Evolutionary conservation across 1,284 basidiomycete species (phyloP).

Genomic region (Cutaneotrichosporon curvatum): DNA sequence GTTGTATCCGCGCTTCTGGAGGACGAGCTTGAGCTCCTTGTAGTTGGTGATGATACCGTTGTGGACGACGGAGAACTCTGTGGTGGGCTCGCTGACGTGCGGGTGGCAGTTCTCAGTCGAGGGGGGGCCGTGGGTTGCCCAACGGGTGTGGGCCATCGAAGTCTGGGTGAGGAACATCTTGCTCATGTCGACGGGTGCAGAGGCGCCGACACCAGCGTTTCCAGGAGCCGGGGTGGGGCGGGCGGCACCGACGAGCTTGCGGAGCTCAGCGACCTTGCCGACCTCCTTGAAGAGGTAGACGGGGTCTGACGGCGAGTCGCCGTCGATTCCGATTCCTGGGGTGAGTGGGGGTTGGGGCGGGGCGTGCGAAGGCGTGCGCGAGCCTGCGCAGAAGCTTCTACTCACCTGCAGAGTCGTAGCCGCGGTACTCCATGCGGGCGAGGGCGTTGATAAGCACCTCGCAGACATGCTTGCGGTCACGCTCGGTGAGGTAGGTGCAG

Average conservation of each 20-base stretch:
- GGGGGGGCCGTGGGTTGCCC: constrained; percentile 98
- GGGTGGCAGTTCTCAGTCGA: constrained; percentile 91
- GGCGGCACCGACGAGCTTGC: constrained; percentile 80
- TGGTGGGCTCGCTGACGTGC: constrained; percentile 69
- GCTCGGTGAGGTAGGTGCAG: constrained; percentile 87
- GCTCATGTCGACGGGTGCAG: constrained; percentile 59
- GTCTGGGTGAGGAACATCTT: constrained; percentile 83
- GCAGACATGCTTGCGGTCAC: constrained; percentile 87
- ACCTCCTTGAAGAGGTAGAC: constrained; percentile 94
- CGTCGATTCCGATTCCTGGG: constrained; percentile 83
- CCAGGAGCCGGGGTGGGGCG: constrained; percentile 26
- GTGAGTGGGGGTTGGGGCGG: background rate
- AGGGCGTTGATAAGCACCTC: constrained; percentile 90
- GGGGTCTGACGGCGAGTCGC: constrained; percentile 63
- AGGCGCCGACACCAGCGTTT: constrained; percentile 12
- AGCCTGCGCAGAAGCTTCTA: background rate
- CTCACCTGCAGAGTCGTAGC: constrained; percentile 84
- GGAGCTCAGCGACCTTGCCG: constrained; percentile 91
- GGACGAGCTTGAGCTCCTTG: constrained; percentile 79
- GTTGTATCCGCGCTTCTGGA: constrained; percentile 90
- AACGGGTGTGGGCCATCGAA: constrained; percentile 97
- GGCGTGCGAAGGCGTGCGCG: background rate
- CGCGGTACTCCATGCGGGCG: constrained; percentile 93
- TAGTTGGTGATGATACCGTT: constrained; percentile 99
- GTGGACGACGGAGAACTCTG: constrained; percentile 92